Conservation (phyloP, 2,329 filamentous ascomycete genomes). For the Aspergillus arachidicola region DNA sequence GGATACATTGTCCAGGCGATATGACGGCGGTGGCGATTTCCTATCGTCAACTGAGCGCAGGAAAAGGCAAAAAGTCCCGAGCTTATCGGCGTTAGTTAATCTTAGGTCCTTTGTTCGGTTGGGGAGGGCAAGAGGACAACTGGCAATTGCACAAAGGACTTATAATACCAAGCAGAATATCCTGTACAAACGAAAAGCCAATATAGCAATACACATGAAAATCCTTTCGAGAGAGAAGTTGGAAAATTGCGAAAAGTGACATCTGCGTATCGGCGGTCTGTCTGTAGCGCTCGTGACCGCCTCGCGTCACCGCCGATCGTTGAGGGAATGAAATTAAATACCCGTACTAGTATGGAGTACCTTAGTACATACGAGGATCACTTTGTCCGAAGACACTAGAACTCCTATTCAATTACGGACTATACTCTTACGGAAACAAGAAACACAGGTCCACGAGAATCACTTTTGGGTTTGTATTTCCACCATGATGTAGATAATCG, state of each 20-base stretch:
- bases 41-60: background rate
- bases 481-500: constrained; percentile 9
- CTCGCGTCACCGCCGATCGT: background rate
- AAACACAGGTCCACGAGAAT: constrained; percentile 14
- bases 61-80: background rate
- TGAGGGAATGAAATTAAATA: background rate
- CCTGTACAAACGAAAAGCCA: no score
- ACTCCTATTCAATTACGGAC: no score
- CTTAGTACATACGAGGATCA: background rate
- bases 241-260: background rate
- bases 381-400: background rate
- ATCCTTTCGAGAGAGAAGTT: background rate
- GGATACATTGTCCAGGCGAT: background rate
- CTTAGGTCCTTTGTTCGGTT: background rate
- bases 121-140: background rate
- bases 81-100: background rate
- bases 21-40: background rate
- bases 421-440: background rate
- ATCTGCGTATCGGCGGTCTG: background rate
- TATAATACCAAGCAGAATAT: background rate
- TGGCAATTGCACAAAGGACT: background rate
- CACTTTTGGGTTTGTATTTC: constrained; percentile 18
- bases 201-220: background rate
- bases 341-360: background rate
- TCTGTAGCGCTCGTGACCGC: constrained; percentile 5